phyloP scores from a whole-genome alignment of 306 rosid genomes.

The Purshia tridentata region DNA sequence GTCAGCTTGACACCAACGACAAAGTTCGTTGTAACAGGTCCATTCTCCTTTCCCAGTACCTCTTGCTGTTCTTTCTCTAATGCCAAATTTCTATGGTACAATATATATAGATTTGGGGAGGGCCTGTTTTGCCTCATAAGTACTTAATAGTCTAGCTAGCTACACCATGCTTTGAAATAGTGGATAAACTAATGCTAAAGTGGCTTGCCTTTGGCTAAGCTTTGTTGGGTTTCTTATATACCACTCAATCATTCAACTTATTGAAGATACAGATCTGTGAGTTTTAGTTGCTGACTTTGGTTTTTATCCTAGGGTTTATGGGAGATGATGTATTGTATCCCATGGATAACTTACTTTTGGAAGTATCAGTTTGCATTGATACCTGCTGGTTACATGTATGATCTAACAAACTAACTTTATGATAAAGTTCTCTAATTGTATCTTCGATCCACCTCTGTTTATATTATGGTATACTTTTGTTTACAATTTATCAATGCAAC shows the following conservation, averaged over 20 bases:
- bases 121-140: no score
- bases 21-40: conserved; percentile 57
- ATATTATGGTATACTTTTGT: not conserved
- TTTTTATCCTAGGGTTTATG: not conserved
- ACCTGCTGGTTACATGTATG: not conserved
- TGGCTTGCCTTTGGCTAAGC: no score
- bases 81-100: no score
- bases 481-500: not conserved
- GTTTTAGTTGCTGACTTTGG: no score
- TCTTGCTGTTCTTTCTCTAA: not conserved
- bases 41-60: conserved; percentile 1
- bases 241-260: no score
- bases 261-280: no score
- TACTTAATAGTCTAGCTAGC: no score
- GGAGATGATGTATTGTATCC: not conserved
- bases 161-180: no score
- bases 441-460: not conserved
- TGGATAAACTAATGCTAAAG: no score
- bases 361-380: not conserved
- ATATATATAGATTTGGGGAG: no score
- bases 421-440: not conserved
- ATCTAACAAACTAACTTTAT: not conserved
- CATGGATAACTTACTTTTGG: not conserved
- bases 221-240: no score
- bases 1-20: conserved; percentile 36